These are phyloP conservation scores for Monosporozyma aerobia DNA, from an alignment of 805 yeast species.

Conservation along the genomic window DNA sequence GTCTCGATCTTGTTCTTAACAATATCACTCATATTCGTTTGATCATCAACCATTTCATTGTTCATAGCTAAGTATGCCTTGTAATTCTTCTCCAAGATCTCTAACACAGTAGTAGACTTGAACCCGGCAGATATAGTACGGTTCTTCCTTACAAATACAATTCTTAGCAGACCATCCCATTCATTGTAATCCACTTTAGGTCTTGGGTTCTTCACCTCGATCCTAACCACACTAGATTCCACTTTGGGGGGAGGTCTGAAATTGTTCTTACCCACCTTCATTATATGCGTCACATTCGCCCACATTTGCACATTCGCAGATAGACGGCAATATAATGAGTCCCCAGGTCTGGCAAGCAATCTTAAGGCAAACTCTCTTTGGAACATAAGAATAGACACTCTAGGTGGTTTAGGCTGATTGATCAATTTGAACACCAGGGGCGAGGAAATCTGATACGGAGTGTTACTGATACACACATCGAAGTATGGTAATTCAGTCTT, in stretches of 20 bases:
- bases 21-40: slow-evolving; percentile 30
- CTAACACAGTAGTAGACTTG: slow-evolving; percentile 69
- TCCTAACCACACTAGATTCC: slow-evolving; percentile 89
- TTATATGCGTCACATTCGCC: slow-evolving; percentile 97
- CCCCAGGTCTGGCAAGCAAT: slow-evolving; percentile 94
- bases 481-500: slow-evolving; percentile 90
- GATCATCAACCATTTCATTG: slow-evolving; percentile 36
- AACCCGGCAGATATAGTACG: slow-evolving; percentile 90
- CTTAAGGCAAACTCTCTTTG: slow-evolving; percentile 96
- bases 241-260: slow-evolving; percentile 98
- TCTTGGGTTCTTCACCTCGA: slow-evolving; percentile 85
- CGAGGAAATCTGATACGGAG: slow-evolving; percentile 96
- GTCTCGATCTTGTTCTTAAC: slow-evolving; percentile 63
- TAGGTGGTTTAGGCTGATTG: slow-evolving; percentile 87
- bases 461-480: slow-evolving; percentile 92
- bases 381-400: slow-evolving; percentile 93
- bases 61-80: slow-evolving; percentile 57
- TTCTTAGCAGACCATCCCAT: slow-evolving; percentile 93
- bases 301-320: slow-evolving; percentile 98
- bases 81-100: slow-evolving; percentile 81
- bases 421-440: slow-evolving; percentile 89
- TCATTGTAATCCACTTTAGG: slow-evolving; percentile 91
- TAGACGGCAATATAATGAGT: slow-evolving; percentile 79
- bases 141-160: slow-evolving; percentile 87
- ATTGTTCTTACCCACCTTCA: slow-evolving; percentile 96